Evolutionary conservation across 495 filamentous ascomycete species (phyloP).

Genomic region (Podospora conica): DNA sequence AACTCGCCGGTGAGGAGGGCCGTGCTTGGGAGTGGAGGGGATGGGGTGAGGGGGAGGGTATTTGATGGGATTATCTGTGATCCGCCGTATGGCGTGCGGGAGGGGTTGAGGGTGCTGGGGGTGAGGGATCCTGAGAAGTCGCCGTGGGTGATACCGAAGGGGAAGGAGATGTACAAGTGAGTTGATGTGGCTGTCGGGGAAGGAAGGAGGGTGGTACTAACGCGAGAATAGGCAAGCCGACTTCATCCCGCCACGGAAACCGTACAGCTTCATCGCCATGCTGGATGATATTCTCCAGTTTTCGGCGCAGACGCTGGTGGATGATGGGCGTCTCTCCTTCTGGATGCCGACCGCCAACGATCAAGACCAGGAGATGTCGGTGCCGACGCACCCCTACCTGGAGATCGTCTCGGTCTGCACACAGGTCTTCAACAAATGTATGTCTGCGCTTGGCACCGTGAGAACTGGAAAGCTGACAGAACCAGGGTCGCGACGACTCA

Average conservation of each 20-base stretch:
- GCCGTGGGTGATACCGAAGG: constrained; percentile 59
- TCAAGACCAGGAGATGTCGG: constrained; percentile 58
- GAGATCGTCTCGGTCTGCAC: constrained; percentile 72
- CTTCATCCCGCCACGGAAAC: constrained; percentile 85
- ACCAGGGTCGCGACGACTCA: constrained; percentile 74
- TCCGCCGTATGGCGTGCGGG: constrained; percentile 94
- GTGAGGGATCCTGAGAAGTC: constrained; percentile 58
- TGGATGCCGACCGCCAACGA: constrained; percentile 98
- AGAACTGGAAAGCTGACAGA: constrained; percentile 3
- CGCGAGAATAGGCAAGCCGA: constrained; percentile 49
- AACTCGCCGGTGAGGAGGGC: constrained; percentile 66
- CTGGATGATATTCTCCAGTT: constrained; percentile 84
- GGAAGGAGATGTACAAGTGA: constrained; percentile 63
- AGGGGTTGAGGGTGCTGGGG: constrained; percentile 84
- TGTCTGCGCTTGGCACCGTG: constrained; percentile 7
- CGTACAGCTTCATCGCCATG: constrained; percentile 87
- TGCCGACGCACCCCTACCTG: constrained; percentile 72
- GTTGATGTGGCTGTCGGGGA: constrained; percentile 11
- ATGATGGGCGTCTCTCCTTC: constrained; percentile 73
- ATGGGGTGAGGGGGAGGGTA: constrained; percentile 39
- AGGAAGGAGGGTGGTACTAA: neutral
- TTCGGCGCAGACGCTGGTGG: constrained; percentile 69
- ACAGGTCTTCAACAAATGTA: constrained; percentile 85
- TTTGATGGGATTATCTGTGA: constrained; percentile 95
- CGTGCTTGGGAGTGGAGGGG: constrained; percentile 12